phyloP scores from a whole-genome alignment of 371 early-diverging fungal species.

The Mortierella sp. region DNA sequence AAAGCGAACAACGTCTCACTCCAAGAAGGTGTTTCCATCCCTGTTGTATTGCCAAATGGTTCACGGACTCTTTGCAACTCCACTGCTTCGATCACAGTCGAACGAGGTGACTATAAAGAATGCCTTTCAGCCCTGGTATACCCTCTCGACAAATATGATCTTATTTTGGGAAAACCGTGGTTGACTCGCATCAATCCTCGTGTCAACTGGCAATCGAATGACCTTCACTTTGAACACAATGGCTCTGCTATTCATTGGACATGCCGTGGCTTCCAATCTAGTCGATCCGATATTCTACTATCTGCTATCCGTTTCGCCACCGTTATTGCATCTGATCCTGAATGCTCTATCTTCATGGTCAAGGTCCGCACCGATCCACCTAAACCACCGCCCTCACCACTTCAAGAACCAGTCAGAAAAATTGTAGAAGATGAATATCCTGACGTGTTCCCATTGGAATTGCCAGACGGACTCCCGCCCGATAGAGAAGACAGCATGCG shows the following conservation, averaged over 20 bases:
- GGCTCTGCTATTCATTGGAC: constrained; percentile 1
- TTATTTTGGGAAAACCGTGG: constrained; percentile 26
- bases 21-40: background rate
- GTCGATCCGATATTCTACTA: too few relatives aligned
- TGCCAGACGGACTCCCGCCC: constrained; percentile 5
- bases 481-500: constrained; percentile 20
- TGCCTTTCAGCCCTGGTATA: constrained; percentile 10
- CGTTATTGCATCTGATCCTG: too few relatives aligned
- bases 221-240: constrained; percentile 12
- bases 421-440: constrained; percentile 13
- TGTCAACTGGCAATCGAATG: constrained; percentile 14
- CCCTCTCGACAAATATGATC: constrained; percentile 21
- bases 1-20: background rate
- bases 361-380: too few relatives aligned
- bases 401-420: too few relatives aligned
- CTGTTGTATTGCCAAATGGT: constrained; percentile 10
- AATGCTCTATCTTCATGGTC: too few relatives aligned
- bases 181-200: constrained; percentile 6
- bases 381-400: background rate
- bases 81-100: constrained; percentile 5
- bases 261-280: too few relatives aligned
- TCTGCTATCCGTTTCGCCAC: too few relatives aligned
- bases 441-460: constrained; percentile 13
- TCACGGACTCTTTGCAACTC: background rate
- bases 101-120: too few relatives aligned